Evolutionary conservation across 1,284 basidiomycete genomes (phyloP), one percentile per base, ranked within the genome.

Genomic region (Cutaneotrichosporon mucoides): DNA sequence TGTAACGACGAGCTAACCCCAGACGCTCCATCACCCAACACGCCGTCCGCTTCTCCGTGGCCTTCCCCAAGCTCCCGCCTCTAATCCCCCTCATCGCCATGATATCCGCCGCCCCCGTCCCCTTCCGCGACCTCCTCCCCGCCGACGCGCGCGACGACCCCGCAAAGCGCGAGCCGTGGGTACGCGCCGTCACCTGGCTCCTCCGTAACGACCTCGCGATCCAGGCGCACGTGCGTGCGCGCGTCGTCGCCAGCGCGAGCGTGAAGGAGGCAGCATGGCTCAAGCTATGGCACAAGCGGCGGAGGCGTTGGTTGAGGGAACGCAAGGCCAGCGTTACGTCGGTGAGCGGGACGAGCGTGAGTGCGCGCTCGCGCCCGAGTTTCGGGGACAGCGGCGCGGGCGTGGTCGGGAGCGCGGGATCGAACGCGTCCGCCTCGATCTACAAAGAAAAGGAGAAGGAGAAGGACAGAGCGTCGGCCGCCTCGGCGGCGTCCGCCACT

Each of bases 181-280:
- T 89, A 57, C 85, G 90, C 44, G 88, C 93, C 41, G 84, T 98
- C n/a, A 79, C 89, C 47, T 99, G 94, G 93, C 85, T 98, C 80
- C 82, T 99, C 42, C 88, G 90, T 65, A 85, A 87, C 53, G 90
- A 91, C 66, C 82, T 98, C 60, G 81, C 97, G 24, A 84, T 90
- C 57, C 90, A 91, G 38, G 82, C 94, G 47, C 93, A 94, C 73
- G 84, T 93, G 7, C 86, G 89, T 44, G 85, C 95, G 54, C 86
- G 94, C 42, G 82, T 98, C 40, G 83, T 94, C 16, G 92, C 89
- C 0, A 87, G 89, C 0, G 81, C 83, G 2, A 84, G 85, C 45
- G 80, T 97, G 59, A 97, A 97, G 76, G 77, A 84, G 46, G 81
- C 68, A 12, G 77, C 77, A 0, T 73, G 75, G 76, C 61, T 65